A percentile compares a stretch with the other conserved stretches of the same genome.
These are phyloP conservation scores for Eutypa lata DNA, from an alignment of 2,329 filamentous ascomycete species.

Conservation along the genomic window DNA sequence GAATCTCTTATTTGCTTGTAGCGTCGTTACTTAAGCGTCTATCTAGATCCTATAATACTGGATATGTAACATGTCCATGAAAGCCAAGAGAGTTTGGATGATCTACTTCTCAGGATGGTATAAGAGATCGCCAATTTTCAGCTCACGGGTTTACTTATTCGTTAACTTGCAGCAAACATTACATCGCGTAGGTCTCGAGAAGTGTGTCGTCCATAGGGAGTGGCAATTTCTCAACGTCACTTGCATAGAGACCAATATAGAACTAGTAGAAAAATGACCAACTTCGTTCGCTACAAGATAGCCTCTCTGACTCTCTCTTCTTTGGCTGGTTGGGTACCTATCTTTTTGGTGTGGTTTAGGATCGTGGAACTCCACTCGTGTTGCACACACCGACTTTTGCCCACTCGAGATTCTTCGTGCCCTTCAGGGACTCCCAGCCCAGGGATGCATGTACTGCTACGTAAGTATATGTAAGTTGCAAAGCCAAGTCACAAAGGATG, in stretches of 20 bases:
- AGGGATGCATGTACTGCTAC: not conserved
- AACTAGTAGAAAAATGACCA: not conserved
- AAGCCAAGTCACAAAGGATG: not conserved
- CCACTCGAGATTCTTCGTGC: conserved; percentile 1
- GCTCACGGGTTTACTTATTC: not conserved
- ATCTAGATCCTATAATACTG: too few relatives aligned
- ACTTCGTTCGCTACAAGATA: not conserved
- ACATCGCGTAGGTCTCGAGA: not conserved
- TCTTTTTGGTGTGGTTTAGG: not conserved
- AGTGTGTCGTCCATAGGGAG: not conserved
- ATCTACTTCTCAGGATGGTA: not conserved
- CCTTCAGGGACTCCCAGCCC: not conserved
- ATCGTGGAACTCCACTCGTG: conserved; percentile 7
- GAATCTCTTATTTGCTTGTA: too few relatives aligned
- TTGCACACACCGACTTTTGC: conserved; percentile 29
- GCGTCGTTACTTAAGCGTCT: too few relatives aligned
- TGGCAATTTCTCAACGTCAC: not conserved
- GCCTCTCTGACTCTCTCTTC: too few relatives aligned
- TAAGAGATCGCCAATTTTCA: not conserved
- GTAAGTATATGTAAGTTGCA: not conserved
- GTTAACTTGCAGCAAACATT: not conserved
- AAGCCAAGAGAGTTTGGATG: not conserved
- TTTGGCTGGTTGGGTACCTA: not conserved
- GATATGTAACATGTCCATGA: too few relatives aligned
- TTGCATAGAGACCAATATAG: not conserved